Conservation (phyloP, 768 basidiomycete species). For the Lyophyllum decastes region DNA sequence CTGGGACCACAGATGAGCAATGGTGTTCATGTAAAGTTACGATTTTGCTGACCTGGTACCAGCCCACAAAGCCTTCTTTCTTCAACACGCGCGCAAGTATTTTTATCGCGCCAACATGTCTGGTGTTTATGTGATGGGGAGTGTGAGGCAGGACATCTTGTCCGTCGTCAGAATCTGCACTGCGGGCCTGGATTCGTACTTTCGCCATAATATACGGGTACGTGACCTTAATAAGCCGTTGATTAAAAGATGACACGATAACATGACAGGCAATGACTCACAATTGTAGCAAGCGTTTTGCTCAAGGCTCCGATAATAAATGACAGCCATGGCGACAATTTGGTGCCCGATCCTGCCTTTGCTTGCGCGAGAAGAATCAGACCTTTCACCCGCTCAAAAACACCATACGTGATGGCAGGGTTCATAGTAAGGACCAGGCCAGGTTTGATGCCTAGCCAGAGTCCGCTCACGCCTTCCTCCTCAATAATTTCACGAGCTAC, state of each 20-base stretch:
- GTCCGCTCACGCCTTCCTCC: conserved; percentile 83
- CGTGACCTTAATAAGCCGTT: conserved; percentile 62
- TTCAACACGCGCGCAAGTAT: conserved; percentile 72
- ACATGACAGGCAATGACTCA: conserved; percentile 38
- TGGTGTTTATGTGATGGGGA: conserved; percentile 45
- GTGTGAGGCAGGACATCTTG: conserved; percentile 37
- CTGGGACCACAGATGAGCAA: conserved; percentile 35
- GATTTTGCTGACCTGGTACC: conserved; percentile 79
- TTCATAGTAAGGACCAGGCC: conserved; percentile 95
- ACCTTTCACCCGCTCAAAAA: conserved; percentile 89
- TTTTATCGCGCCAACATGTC: conserved; percentile 74
- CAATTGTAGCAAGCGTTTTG: conserved; percentile 95
- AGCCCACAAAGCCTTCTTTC: conserved; percentile 83
- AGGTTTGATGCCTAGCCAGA: conserved; percentile 94
- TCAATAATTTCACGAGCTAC: conserved; percentile 86
- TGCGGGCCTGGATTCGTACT: conserved; percentile 90
- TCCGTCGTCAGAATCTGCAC: conserved; percentile 52
- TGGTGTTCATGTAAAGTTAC: neutral
- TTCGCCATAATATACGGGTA: conserved; percentile 98
- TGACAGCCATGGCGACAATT: conserved; percentile 74
- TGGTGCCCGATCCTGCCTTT: conserved; percentile 44
- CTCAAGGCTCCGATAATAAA: conserved; percentile 91
- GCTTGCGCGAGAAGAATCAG: conserved; percentile 60
- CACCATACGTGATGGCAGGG: conserved; percentile 96
- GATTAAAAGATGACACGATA: neutral